Base-by-base conservation (phyloP, 129 eudicot species). In the Smallanthus sonchifolius region DNA sequence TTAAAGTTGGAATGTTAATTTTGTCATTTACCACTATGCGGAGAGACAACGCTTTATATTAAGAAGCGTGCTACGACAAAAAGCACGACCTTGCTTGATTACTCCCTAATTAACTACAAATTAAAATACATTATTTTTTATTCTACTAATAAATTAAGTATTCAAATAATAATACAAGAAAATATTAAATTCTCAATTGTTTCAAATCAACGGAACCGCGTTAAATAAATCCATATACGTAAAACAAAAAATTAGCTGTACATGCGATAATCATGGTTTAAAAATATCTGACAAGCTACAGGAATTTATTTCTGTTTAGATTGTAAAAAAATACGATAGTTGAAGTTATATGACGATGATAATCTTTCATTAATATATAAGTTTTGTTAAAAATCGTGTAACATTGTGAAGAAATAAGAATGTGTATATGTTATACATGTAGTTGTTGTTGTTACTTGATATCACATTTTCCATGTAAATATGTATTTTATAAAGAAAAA, bases 61-160 rank as follows among this genome's bases (percentile, higher is more conserved):
- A 54, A 80, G 65, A 77, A 83, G 83, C 87, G 79, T 83, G 90
- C 83, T 60, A 74, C 65, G 69, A 74, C 80, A 78, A 78, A 81
- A 36, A 59, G 80, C 84, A 82, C 82, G 55, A 68, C 60, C 63
- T 80, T 70, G 72, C 69, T 73, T 70, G 17, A 75, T 75, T 42
- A 81, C 51, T 66, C 17, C 55, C 63, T 57, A 2, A 4, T 65
- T 66, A 38, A 9, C 6, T 11, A 16, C n/a, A 6, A 55, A 56
- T 13, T 3, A 55, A 28, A 24, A 24, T 24, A 24, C 1, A 24
- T 37, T 65, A 8, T 5, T 76, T 14, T 32, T 49, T 49, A 47
- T 63, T 16, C 7, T 0, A 32, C 11, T 55, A 9, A 8, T 55
- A 14, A 67, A 55, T 54, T 7, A 54, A 54, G 3, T 65, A 75